A percentile compares a stretch with the other conserved stretches of the same genome.
Conservation (phyloP, 345 rosid species). For the Brassica rapa region DNA sequence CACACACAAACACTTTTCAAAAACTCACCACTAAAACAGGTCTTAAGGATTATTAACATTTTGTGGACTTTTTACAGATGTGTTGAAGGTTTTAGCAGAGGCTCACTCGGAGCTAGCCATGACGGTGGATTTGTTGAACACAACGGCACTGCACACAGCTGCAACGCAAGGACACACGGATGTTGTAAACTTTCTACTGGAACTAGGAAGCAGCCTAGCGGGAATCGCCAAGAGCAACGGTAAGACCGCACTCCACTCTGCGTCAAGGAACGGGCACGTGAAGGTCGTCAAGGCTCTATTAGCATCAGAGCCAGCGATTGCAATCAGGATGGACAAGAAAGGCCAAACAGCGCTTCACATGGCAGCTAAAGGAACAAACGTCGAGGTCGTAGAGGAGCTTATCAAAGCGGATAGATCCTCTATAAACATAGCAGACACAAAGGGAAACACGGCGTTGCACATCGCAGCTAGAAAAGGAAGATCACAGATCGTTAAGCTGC, state of each 20-base stretch:
- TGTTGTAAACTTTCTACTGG: constrained; percentile 57
- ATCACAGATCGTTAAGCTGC: constrained; percentile 65
- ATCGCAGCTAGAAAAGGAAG: constrained; percentile 82
- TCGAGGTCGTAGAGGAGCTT: constrained; percentile 62
- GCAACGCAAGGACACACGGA: constrained; percentile 80
- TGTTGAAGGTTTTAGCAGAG: constrained; percentile 63
- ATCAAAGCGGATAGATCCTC: constrained; percentile 59
- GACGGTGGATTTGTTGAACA: constrained; percentile 79
- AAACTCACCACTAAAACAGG: neutral
- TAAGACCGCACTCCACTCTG: constrained; percentile 79
- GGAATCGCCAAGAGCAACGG: constrained; percentile 83
- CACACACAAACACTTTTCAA: neutral
- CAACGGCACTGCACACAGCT: constrained; percentile 78
- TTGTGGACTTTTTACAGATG: constrained; percentile 45
- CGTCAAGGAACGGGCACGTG: constrained; percentile 78
- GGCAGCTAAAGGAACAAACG: constrained; percentile 81
- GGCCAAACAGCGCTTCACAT: constrained; percentile 93
- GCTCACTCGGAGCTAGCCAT: constrained; percentile 78
- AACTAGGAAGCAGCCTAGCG: constrained; percentile 67
- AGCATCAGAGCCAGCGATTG: constrained; percentile 55
- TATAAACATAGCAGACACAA: constrained; percentile 64
- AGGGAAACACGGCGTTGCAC: constrained; percentile 74
- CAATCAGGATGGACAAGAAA: constrained; percentile 67
- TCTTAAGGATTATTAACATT: neutral
- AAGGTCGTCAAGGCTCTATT: constrained; percentile 63